Base-by-base conservation (phyloP, 2,329 filamentous ascomycete species). In the Annulohypoxylon truncatum region DNA sequence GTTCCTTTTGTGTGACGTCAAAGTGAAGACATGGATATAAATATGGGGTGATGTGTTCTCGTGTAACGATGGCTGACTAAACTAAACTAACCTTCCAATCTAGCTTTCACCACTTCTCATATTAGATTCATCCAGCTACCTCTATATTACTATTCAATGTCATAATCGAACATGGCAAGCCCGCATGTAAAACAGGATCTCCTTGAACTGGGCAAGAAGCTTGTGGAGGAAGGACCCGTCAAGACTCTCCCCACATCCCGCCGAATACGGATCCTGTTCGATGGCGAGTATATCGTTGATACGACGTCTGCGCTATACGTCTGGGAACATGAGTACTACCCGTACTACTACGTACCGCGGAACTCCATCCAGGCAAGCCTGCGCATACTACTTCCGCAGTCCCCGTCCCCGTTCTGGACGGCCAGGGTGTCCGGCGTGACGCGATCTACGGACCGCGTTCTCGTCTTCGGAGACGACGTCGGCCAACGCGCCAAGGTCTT, bases 281-380 rank as follows among this genome's bases (percentile, higher is more conserved):
- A 71, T 47, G 74, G 71, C 9, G 53, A 53, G 15, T 75, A 74
- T 64, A 61, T 79, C 18, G 77, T 76, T 8, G 79, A 80, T 61
- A 78, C 76, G 4, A 75, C 76, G 1, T 62, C 69, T 2, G 77
- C 77, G 13, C 51, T 74, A n/a, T 77, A 72, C 20, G 76, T 80
- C 44, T 80, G 78, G 79, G 79, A 80, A 64, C 76, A 78, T 40
- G 67, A 64, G 12, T 77, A 74, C 52, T 79, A 77, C 55, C 78
- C 78, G 4, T 67, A 68, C 15, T 79, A 75, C 65, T 79, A 79
- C 56, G 15, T 80, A 9, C 78, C 78, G 0, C 24, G 67, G 18
- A 28, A 47, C 0, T 68, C 72, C 4, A 67, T 78, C 33, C 33
- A 61, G 3, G 15, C 35, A 4, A 69, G 67, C 20, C 47, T 42